Evolutionary conservation across 305 asterid genomes (phyloP), one percentile per base, ranked within the genome.

Genomic region (Fraxinus floribunda): DNA sequence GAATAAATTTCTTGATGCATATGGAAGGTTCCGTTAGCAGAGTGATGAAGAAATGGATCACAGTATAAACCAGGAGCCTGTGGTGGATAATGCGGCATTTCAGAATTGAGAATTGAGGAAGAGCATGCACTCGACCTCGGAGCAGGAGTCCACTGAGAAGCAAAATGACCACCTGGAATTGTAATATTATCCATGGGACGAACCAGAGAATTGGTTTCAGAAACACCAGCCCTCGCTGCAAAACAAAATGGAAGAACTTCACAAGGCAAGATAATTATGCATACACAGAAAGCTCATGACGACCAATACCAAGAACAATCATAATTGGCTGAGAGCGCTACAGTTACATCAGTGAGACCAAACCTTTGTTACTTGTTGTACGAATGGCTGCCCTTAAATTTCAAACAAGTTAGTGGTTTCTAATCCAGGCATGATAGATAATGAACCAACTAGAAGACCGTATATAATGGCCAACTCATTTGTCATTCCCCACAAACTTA

Each of bases 51-150:
- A 85, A 85, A 89, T 55, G 91, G 89, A 82, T 85, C 93, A 32
- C 79, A 85, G 49, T 91, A 86, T 60, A 93, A 89, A 36, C 85
- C 90, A 36, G 87, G 87, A 79, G 81, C 86, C 84, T 84, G 89
- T 52, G 88, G 86, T 78, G 73, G 89, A 84, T 81, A 86, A 81
- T 76, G 84, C 11, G 86, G 86, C 76, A 76, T 57, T 57, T 84
- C 86, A 74, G 74, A 75, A 84, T 41, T 82, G 20, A 9, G 84
- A 84, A 32, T 77, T 18, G 84, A 74, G 26, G 89, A 82, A 32
- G 84, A 74, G 44, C 57, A 76, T 79, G 80, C 86, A 81, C 82
- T 52, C 34, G 86, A 76, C 76, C 82, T 82, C 2, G 86, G 87
- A 49, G 76, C 83, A 30, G 86, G 75, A 77, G 78, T 88, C 86